Conservation (phyloP, 2,329 filamentous ascomycete genomes). For the Nemania sp. region DNA sequence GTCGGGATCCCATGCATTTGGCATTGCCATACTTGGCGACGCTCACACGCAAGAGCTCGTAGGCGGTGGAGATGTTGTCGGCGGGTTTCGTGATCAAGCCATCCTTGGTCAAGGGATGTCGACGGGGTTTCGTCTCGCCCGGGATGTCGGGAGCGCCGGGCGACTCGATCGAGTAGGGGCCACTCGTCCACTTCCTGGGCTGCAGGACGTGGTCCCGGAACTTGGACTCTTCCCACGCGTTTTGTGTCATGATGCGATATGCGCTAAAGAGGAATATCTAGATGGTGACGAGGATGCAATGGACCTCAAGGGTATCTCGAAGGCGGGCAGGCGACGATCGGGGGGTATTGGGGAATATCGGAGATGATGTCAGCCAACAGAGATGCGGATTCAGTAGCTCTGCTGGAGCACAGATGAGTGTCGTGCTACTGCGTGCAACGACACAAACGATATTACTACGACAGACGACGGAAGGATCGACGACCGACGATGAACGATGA, state of each 20-base stretch:
- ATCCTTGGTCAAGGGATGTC: conserved; percentile 65
- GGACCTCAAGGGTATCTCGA: background rate
- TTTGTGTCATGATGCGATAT: conserved; percentile 28
- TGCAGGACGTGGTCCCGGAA: conserved; percentile 37
- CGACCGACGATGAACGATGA: too few species aligned
- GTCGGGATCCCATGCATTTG: conserved; percentile 71
- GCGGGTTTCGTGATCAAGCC: conserved; percentile 64
- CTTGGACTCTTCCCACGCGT: conserved; percentile 42
- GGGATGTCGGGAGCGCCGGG: conserved; percentile 65
- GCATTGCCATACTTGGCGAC: conserved; percentile 68
- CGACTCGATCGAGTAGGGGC: conserved; percentile 71
- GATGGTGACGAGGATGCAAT: background rate
- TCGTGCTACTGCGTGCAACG: background rate
- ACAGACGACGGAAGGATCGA: background rate
- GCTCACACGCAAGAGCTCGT: conserved; percentile 73
- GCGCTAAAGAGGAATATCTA: background rate
- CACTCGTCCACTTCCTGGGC: conserved; percentile 59
- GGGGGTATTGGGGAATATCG: background rate
- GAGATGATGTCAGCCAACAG: background rate
- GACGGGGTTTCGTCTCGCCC: conserved; percentile 76
- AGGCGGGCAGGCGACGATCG: too few species aligned
- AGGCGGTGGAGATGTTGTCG: conserved; percentile 71
- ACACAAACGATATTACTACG: background rate
- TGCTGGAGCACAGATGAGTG: background rate
- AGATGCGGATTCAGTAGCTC: background rate